These are phyloP conservation scores for Mycocentrospora acerina DNA, from an alignment of 2,329 filamentous ascomycete genomes.

Conservation along the genomic window DNA sequence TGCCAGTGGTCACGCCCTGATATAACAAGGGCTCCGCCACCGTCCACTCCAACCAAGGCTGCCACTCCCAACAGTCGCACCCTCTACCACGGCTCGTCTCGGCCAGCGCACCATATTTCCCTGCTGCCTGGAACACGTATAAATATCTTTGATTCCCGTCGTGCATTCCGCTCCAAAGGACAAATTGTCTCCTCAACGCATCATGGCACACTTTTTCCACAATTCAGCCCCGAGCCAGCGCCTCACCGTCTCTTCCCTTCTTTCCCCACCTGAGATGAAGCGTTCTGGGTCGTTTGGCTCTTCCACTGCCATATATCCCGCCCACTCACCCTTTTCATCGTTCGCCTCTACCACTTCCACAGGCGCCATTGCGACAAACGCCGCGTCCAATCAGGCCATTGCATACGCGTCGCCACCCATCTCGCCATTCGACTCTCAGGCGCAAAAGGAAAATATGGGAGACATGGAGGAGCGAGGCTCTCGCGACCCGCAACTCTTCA, in stretches of 20 bases:
- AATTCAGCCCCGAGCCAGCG: constrained; percentile 33
- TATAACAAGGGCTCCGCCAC: constrained; percentile 27
- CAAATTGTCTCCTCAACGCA: constrained; percentile 23
- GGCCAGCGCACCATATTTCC: constrained; percentile 4
- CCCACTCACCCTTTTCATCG: constrained; percentile 26
- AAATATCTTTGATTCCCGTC: constrained; percentile 9
- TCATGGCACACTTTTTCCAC: constrained; percentile 33
- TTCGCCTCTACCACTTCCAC: constrained; percentile 30
- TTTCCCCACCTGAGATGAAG: constrained; percentile 46
- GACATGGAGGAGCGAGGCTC: constrained; percentile 27
- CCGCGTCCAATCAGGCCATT: constrained; percentile 21
- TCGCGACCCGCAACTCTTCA: constrained; percentile 41
- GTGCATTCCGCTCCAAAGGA: constrained; percentile 9
- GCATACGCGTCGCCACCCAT: constrained; percentile 44
- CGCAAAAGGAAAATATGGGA: constrained; percentile 41
- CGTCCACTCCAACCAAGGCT: constrained; percentile 12
- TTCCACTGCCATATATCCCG: constrained; percentile 23
- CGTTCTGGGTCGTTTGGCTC: constrained; percentile 43
- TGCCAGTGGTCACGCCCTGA: constrained; percentile 16
- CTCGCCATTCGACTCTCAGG: constrained; percentile 39
- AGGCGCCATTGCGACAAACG: constrained; percentile 18
- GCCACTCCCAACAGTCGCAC: constrained; percentile 13
- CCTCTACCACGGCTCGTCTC: constrained; percentile 9
- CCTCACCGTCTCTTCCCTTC: constrained; percentile 41
- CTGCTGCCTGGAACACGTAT: constrained; percentile 13